Conservation (phyloP, 805 yeast genomes). For the Candida easanensis region DNA sequence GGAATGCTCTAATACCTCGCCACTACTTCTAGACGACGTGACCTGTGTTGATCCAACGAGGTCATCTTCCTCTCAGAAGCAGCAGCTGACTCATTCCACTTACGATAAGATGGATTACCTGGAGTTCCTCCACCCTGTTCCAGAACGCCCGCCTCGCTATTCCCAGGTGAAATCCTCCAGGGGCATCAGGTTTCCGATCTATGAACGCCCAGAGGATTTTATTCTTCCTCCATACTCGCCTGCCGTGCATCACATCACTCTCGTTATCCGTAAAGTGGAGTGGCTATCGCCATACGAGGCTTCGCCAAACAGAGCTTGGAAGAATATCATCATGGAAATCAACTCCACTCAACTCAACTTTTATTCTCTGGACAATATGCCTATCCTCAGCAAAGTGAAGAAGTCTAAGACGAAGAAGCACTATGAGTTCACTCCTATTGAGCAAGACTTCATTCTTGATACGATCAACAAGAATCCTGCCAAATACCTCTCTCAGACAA, state of each 20-base stretch:
- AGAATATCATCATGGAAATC: constrained; percentile 60
- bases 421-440: constrained; percentile 25
- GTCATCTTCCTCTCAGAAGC: not conserved
- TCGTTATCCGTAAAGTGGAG: constrained; percentile 65
- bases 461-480: constrained; percentile 16
- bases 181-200: constrained; percentile 32
- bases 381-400: constrained; percentile 29
- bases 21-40: not conserved
- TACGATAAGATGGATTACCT: constrained; percentile 13
- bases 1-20: not conserved
- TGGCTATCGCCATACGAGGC: constrained; percentile 76
- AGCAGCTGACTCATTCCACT: not conserved
- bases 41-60: not conserved
- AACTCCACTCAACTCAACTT: constrained; percentile 86
- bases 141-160: constrained; percentile 18
- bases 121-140: constrained; percentile 17
- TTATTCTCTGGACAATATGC: constrained; percentile 42
- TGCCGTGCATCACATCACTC: constrained; percentile 57
- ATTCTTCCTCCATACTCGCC: constrained; percentile 64
- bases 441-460: constrained; percentile 25
- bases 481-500: constrained; percentile 18
- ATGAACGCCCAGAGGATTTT: constrained; percentile 28
- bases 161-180: constrained; percentile 11
- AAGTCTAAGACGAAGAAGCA: constrained; percentile 28
- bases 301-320: constrained; percentile 70